A percentile compares a stretch with the other conserved stretches of the same genome.
These are phyloP conservation scores for Fusarium beomiforme DNA, from an alignment of 2,329 filamentous ascomycete genomes.

Conservation along the genomic window DNA sequence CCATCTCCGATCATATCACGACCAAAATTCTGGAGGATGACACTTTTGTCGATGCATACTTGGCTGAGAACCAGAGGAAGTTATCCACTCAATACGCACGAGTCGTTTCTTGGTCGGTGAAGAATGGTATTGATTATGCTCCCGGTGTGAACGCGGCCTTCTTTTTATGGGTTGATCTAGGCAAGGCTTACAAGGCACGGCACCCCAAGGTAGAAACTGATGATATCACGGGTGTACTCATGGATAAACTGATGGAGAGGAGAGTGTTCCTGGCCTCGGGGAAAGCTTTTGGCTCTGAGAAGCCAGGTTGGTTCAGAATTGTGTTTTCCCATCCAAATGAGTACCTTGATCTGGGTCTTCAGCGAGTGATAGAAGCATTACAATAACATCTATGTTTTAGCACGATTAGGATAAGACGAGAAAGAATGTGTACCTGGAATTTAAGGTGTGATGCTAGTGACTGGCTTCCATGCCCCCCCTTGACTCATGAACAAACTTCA, in stretches of 20 bases:
- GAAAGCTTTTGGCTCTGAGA: constrained; percentile 50
- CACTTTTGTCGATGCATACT: constrained; percentile 55
- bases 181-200: constrained; percentile 40
- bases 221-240: constrained; percentile 42
- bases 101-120: constrained; percentile 49
- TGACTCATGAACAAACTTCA: neutral
- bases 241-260: constrained; percentile 42
- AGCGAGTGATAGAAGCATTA: constrained; percentile 30
- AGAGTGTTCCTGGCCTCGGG: constrained; percentile 52
- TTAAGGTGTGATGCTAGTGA: no score
- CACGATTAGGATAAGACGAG: neutral
- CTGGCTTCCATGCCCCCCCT: neutral
- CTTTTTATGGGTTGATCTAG: constrained; percentile 64
- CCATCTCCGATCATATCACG: constrained; percentile 53
- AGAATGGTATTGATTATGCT: constrained; percentile 56
- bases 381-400: neutral
- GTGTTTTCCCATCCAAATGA: constrained; percentile 49
- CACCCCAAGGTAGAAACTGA: constrained; percentile 17
- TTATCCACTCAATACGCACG: constrained; percentile 53
- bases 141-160: constrained; percentile 62
- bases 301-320: constrained; percentile 52
- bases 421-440: neutral
- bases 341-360: constrained; percentile 45
- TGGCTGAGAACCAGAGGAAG: constrained; percentile 53
- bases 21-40: constrained; percentile 56